Conservation (phyloP, 2,329 filamentous ascomycete species). For the Endocalyx cinctus region DNA sequence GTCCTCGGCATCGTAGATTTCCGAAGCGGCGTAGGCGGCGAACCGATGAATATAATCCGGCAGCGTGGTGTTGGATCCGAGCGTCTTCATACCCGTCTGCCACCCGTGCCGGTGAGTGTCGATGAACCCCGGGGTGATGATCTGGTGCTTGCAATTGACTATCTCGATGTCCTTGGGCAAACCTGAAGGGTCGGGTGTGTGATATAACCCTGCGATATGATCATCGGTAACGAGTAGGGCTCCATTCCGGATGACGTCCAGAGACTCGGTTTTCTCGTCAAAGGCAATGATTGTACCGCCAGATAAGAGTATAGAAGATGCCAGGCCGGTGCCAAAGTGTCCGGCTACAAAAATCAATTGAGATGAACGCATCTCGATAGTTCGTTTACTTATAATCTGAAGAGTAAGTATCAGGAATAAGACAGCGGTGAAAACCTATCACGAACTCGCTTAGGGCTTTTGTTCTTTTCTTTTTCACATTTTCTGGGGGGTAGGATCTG, state of each 20-base stretch:
- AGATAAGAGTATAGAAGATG: conserved; percentile 20
- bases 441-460: too few relatives aligned
- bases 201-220: conserved; percentile 27
- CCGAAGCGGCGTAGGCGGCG: conserved; percentile 26
- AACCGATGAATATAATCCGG: conserved; percentile 43
- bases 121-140: conserved; percentile 51
- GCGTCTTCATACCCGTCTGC: conserved; percentile 51
- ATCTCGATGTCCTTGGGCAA: conserved; percentile 30
- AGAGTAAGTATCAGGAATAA: too few relatives aligned
- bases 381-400: too few relatives aligned
- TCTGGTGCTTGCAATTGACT: conserved; percentile 46
- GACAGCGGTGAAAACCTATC: too few relatives aligned
- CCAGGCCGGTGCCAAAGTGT: conserved; percentile 25
- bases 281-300: conserved; percentile 26
- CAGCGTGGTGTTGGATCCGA: conserved; percentile 46
- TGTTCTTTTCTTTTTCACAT: too few relatives aligned
- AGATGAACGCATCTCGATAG: conserved; percentile 12
- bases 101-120: conserved; percentile 53
- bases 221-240: conserved; percentile 31
- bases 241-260: conserved; percentile 24
- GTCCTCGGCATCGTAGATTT: conserved; percentile 35
- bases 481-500: too few relatives aligned
- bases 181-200: conserved; percentile 13
- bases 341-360: conserved; percentile 16
- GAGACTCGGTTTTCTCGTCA: conserved; percentile 16